These are phyloP conservation scores for Phlegmacium glaucopus DNA, from an alignment of 768 basidiomycete genomes.

Conservation along the genomic window DNA sequence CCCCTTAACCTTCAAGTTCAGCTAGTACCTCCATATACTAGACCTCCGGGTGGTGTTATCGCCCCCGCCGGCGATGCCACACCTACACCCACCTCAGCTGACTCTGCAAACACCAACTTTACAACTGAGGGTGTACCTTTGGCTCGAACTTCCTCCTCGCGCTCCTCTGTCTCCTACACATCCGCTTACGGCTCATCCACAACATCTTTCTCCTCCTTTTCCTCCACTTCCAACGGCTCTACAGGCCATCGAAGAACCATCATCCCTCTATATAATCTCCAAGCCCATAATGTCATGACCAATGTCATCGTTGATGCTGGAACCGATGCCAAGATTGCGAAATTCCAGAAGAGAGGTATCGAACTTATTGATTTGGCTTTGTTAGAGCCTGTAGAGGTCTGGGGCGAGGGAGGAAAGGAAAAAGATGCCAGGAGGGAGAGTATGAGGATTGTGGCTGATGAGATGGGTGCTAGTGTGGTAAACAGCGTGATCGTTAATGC, in stretches of 20 bases:
- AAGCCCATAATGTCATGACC: conserved; percentile 84
- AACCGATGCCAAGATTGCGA: conserved; percentile 82
- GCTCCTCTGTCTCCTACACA: conserved; percentile 45
- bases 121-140: conserved; percentile 35
- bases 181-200: conserved; percentile 25
- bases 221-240: conserved; percentile 24
- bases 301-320: conserved; percentile 87
- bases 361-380: conserved; percentile 76
- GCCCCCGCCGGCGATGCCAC: conserved; percentile 19
- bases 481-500: background rate
- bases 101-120: conserved; percentile 27
- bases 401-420: conserved; percentile 36
- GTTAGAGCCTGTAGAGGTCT: conserved; percentile 81
- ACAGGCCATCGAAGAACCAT: conserved; percentile 41
- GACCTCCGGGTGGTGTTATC: conserved; percentile 33
- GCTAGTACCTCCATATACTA: conserved; percentile 70
- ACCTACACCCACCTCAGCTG: conserved; percentile 25
- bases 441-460: conserved; percentile 30
- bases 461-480: conserved; percentile 21
- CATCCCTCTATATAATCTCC: conserved; percentile 83
- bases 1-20: conserved; percentile 91
- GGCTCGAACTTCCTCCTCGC: conserved; percentile 53
- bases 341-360: conserved; percentile 67
- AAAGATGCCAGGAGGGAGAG: conserved; percentile 22
- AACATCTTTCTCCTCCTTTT: conserved; percentile 35